Evolutionary conservation across 306 rosid species (phyloP).

Genomic region (Prunus dulcis): DNA sequence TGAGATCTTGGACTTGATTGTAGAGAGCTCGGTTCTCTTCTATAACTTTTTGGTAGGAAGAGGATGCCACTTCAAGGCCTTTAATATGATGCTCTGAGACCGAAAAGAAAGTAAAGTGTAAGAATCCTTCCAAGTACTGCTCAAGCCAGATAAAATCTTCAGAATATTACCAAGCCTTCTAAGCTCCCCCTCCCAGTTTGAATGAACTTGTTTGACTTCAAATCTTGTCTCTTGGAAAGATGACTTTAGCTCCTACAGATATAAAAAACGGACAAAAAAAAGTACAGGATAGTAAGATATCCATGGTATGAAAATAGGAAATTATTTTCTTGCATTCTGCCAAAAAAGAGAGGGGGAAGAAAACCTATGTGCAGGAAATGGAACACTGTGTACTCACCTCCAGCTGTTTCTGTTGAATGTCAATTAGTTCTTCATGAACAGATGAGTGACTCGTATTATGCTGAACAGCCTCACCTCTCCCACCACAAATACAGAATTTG

Average conservation of each 20-base stretch:
- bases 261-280: background rate
- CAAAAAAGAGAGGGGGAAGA: background rate
- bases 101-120: background rate
- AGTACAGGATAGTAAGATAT: background rate
- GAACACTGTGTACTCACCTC: constrained; percentile 42
- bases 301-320: background rate
- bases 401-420: constrained; percentile 65
- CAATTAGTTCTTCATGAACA: constrained; percentile 42
- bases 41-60: constrained; percentile 76
- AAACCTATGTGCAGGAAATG: background rate
- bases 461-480: constrained; percentile 42
- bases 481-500: constrained; percentile 69
- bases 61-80: constrained; percentile 70
- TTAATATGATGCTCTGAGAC: constrained; percentile 64
- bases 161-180: constrained; percentile 67
- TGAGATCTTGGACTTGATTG: constrained; percentile 97
- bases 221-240: constrained; percentile 53
- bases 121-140: constrained; percentile 15
- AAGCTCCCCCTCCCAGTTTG: constrained; percentile 61
- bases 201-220: constrained; percentile 58
- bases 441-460: constrained; percentile 26
- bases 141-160: constrained; percentile 19
- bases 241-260: constrained; percentile 56
- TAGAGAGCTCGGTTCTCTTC: constrained; percentile 82
- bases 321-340: background rate